Base-by-base conservation (phyloP, 148 eudicot genomes). In the Polygonum maritimum region DNA sequence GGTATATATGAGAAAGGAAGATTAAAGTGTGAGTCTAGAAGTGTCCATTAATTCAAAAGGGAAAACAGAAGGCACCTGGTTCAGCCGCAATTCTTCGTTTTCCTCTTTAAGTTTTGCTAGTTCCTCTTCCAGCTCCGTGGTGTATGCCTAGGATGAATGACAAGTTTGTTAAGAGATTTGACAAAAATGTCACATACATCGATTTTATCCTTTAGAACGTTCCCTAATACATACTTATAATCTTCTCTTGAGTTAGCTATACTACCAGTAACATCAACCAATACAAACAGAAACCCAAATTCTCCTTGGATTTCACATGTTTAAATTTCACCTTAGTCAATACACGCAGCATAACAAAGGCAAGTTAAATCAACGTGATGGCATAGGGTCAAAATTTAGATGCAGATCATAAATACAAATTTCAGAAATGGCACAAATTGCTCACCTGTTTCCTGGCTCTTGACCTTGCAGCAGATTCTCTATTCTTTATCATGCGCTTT, bases 391-490 rank as follows among this genome's bases (percentile, higher is more conserved):
- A 18, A n/a, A 54, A 4, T n/a, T 18, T 54, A 22, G 58, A 54
- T 54, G 21, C 58, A 16, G 26, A 16, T 52, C 19, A 6, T 0
- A 16, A 54, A 54, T 54, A 22, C 58, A 54, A 54, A 54, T 6
- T 18, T 15, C 9, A 60, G 38, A 60, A 60, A 26, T 58, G 2
- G 33, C 65, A 58, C 13, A 67, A 14, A 21, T 12, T 45, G 19
- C 35, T 83, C 70, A 92, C 98, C 98, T 94, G 96, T 80, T 94
- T 94, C 76, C 97, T 95, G 72, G 97, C 97, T 72, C 98, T 84
- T 69, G 97, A 94, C 82, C 97, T 86, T 36, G 98, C 97, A 78
- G 98, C 98, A 15, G 98, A 94, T 62, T 94, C 98, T 76, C 97
- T 79, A 76, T 92, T 94, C 84, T 94, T 94, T 67, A 92, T 94